Conservation (phyloP, 352 stramenopile species). For the Phytophthora uliginosa region DNA sequence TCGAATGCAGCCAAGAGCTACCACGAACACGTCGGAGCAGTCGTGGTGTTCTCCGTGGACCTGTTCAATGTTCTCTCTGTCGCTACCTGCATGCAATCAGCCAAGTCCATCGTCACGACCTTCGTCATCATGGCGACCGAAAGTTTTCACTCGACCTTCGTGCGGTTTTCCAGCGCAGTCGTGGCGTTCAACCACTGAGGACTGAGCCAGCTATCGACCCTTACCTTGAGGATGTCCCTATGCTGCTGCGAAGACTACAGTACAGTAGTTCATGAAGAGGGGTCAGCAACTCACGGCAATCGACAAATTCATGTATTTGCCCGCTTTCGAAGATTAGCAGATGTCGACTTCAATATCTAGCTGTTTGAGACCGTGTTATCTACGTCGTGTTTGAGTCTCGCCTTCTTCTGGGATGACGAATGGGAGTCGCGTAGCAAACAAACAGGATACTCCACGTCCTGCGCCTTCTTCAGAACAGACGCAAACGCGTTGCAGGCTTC, state of each 20-base stretch:
- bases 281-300: no score
- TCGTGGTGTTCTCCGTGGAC: conserved; percentile 39
- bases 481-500: conserved; percentile 12
- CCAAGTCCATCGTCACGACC: conserved; percentile 16
- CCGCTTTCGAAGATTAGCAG: conserved; percentile 8
- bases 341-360: conserved; percentile 31
- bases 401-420: conserved; percentile 22
- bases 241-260: no score
- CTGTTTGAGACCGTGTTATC: background rate
- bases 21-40: conserved; percentile 26
- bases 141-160: background rate
- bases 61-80: conserved; percentile 41
- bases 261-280: no score
- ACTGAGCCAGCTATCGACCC: no score
- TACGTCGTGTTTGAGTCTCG: background rate
- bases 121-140: conserved; percentile 17
- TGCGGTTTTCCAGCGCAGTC: no score
- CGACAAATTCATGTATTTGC: conserved; percentile 10
- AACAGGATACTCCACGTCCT: conserved; percentile 6
- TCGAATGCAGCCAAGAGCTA: conserved; percentile 14
- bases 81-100: conserved; percentile 38
- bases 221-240: no score
- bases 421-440: conserved; percentile 16
- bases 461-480: conserved; percentile 12
- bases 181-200: no score